Evolutionary conservation across 257 asterid genomes (phyloP).

Genomic region (Scutellaria galericulata): DNA sequence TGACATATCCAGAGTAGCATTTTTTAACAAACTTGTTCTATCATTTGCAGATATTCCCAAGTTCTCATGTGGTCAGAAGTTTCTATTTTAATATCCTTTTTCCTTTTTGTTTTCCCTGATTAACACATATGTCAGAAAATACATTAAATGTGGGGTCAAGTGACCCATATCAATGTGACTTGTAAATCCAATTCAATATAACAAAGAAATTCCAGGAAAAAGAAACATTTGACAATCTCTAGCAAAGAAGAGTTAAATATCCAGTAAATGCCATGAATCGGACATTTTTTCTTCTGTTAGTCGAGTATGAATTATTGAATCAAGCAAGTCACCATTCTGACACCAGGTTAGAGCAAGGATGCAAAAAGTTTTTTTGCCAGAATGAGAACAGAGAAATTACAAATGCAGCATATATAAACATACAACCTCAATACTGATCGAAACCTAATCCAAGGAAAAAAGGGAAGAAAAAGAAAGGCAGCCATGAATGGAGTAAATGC

Average conservation of each 20-base stretch:
- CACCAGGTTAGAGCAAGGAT: conserved; percentile 9
- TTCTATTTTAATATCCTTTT: background rate
- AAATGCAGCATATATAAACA: conserved; percentile 12
- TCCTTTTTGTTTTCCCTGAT: background rate
- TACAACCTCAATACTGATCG: conserved; percentile 8
- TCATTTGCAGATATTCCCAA: background rate
- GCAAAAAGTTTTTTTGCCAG: background rate
- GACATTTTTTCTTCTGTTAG: background rate
- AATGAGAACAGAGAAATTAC: conserved; percentile 5
- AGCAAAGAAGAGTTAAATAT: background rate
- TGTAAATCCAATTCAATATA: conserved; percentile 21
- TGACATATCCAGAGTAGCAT: background rate
- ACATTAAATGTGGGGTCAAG: background rate
- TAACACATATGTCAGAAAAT: background rate
- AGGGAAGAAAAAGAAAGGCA: conserved; percentile 9
- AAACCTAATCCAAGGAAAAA: conserved; percentile 11
- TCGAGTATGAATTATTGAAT: conserved; percentile 20
- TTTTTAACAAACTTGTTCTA: background rate
- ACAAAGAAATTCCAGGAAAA: background rate
- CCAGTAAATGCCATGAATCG: conserved; percentile 8
- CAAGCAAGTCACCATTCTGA: conserved; percentile 19
- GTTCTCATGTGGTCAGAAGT: background rate
- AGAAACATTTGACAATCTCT: background rate
- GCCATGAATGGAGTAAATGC: conserved; percentile 1
- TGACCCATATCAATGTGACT: background rate